phyloP scores from a whole-genome alignment of 768 basidiomycete genomes.

The Asterophora parasitica region DNA sequence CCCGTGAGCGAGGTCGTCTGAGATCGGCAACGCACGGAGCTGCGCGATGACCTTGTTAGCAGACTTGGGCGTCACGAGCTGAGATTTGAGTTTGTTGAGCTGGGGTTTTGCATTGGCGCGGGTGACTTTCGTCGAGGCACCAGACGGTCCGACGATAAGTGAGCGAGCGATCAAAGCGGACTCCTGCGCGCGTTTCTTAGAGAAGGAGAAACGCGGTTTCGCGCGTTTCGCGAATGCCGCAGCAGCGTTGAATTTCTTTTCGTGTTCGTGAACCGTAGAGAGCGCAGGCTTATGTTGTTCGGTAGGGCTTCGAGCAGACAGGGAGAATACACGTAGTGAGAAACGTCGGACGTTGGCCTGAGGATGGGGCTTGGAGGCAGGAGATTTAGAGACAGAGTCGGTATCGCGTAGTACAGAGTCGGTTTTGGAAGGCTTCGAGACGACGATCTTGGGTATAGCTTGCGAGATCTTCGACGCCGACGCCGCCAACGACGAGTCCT shows the following conservation, averaged over 20 bases:
- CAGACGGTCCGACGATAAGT: conserved; percentile 58
- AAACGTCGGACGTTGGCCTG: conserved; percentile 27
- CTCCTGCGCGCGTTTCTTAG: conserved; percentile 58
- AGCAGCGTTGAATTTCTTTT: conserved; percentile 34
- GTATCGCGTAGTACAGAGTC: no score
- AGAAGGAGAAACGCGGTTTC: conserved; percentile 28
- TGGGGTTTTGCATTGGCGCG: conserved; percentile 43
- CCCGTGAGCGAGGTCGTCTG: conserved; percentile 24
- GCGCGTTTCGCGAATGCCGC: conserved; percentile 31
- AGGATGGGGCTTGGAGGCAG: neutral
- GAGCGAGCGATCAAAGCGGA: conserved; percentile 61
- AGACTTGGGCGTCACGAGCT: conserved; percentile 59
- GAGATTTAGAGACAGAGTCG: neutral
- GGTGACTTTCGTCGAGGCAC: conserved; percentile 33
- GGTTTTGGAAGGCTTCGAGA: conserved; percentile 6
- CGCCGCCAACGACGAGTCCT: neutral
- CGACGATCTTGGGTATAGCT: conserved; percentile 4
- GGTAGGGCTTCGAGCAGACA: conserved; percentile 22
- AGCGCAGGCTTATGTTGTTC: conserved; percentile 30
- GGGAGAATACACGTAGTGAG: conserved; percentile 43
- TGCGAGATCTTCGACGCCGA: conserved; percentile 1
- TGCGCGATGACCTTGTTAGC: conserved; percentile 73
- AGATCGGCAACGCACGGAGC: conserved; percentile 55
- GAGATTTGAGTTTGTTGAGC: conserved; percentile 60
- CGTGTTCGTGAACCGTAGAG: conserved; percentile 32